Percentiles rank a stretch among this genome's conserved stretches.
These are phyloP conservation scores for Falciphora oryzae DNA, from an alignment of 2,329 filamentous ascomycete genomes.

Conservation along the genomic window DNA sequence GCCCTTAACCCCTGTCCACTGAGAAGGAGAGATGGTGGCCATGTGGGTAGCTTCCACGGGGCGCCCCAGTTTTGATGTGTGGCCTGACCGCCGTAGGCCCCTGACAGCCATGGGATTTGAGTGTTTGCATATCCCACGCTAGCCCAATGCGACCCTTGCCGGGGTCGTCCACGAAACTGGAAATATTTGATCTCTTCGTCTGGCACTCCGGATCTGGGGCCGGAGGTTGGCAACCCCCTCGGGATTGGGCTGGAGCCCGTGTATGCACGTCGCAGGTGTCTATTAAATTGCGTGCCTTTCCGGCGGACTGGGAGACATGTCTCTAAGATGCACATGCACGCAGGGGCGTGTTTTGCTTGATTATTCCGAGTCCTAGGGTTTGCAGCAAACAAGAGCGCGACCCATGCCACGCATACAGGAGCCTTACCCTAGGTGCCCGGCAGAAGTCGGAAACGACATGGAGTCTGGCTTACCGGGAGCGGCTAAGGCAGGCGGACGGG, in stretches of 20 bases:
- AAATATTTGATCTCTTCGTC: neutral
- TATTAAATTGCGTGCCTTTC: neutral
- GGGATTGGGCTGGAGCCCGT: neutral
- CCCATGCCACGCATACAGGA: too few species aligned
- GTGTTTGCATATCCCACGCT: conserved; percentile 5
- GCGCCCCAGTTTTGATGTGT: neutral
- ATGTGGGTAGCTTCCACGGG: neutral
- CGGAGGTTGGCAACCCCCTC: neutral
- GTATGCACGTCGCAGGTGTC: neutral
- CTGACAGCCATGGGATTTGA: neutral
- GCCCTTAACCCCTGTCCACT: too few species aligned
- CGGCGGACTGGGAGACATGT: neutral
- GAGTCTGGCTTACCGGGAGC: too few species aligned
- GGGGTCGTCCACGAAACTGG: neutral
- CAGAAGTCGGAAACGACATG: too few species aligned
- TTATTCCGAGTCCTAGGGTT: too few species aligned
- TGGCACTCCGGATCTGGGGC: too few species aligned
- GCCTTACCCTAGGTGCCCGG: too few species aligned
- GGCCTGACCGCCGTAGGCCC: neutral
- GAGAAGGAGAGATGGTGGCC: conserved; percentile 1
- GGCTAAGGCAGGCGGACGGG: too few species aligned
- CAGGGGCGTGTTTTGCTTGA: too few species aligned
- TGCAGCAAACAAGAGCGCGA: too few species aligned
- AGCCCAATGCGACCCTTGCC: neutral
- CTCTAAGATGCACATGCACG: too few species aligned